A percentile compares a stretch with the other conserved stretches of the same genome.
Evolutionary conservation across 805 yeast genomes (phyloP).

Genomic region (Candida xyloterini): DNA sequence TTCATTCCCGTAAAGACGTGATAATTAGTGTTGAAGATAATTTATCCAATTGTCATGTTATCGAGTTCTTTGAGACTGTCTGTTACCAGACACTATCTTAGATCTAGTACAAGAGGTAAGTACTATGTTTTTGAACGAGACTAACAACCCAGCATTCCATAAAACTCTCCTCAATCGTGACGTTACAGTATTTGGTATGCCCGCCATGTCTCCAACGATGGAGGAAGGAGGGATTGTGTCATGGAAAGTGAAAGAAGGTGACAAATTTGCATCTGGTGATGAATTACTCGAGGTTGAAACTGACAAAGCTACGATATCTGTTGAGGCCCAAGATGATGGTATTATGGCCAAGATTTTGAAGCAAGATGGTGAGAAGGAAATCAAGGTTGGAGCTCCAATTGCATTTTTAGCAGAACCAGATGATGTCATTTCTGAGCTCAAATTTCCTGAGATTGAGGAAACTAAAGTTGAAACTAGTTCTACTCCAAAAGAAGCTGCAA

Average conservation of each 20-base stretch:
- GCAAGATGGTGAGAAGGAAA: slow-evolving; percentile 73
- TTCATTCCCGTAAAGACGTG: slow-evolving; percentile 9
- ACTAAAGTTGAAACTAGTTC: slow-evolving; percentile 17
- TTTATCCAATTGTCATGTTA: slow-evolving; percentile 15
- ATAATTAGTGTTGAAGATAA: not conserved
- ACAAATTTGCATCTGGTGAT: slow-evolving; percentile 76
- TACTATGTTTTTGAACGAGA: not conserved
- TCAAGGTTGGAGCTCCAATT: slow-evolving; percentile 85
- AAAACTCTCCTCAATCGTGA: slow-evolving; percentile 27
- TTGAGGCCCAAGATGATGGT: slow-evolving; percentile 92
- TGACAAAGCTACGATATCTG: slow-evolving; percentile 79
- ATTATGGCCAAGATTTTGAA: slow-evolving; percentile 68
- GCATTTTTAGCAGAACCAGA: slow-evolving; percentile 86
- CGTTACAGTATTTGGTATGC: slow-evolving; percentile 72
- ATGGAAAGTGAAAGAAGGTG: slow-evolving; percentile 85
- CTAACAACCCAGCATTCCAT: slow-evolving; percentile 30
- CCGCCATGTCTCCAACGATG: slow-evolving; percentile 99
- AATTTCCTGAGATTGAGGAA: slow-evolving; percentile 48
- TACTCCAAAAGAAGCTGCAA: not conserved
- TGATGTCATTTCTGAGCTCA: slow-evolving; percentile 70
- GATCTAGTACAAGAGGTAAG: slow-evolving; percentile 15
- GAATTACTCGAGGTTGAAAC: slow-evolving; percentile 80
- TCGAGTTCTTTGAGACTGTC: slow-evolving; percentile 14
- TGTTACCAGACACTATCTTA: slow-evolving; percentile 4
- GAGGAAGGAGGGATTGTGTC: slow-evolving; percentile 87